Conservation (phyloP, 2,329 filamentous ascomycete species). For the Colletotrichum sp. region DNA sequence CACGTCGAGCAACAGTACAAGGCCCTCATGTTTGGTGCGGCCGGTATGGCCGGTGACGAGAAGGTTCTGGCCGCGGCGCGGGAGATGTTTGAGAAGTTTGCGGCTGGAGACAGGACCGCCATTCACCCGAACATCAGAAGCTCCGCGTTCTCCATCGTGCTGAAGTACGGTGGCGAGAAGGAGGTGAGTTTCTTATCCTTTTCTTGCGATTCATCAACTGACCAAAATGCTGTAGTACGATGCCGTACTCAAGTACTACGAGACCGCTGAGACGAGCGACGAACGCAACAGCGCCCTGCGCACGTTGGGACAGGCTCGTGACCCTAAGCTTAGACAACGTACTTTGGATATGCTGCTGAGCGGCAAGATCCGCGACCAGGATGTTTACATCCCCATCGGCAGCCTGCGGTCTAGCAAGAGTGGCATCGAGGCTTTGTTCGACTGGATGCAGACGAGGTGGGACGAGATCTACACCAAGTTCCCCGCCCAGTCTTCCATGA, state of each 20-base stretch:
- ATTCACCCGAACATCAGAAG: slow-evolving; percentile 91
- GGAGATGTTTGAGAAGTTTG: slow-evolving; percentile 89
- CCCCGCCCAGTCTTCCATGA: slow-evolving; percentile 85
- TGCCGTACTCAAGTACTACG: slow-evolving; percentile 70
- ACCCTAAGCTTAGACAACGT: slow-evolving; percentile 80
- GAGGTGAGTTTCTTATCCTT: slow-evolving; percentile 58
- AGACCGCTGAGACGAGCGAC: slow-evolving; percentile 49
- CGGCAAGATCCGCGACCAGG: slow-evolving; percentile 89
- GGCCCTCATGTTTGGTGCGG: slow-evolving; percentile 83
- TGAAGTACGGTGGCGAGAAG: slow-evolving; percentile 84
- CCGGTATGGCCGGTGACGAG: slow-evolving; percentile 82
- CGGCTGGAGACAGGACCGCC: slow-evolving; percentile 77
- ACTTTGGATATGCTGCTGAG: slow-evolving; percentile 78
- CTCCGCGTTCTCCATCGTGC: slow-evolving; percentile 83
- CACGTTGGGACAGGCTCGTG: slow-evolving; percentile 77
- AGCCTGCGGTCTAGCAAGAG: slow-evolving; percentile 78
- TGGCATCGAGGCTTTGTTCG: slow-evolving; percentile 81
- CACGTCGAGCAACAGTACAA: slow-evolving; percentile 97
- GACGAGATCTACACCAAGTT: slow-evolving; percentile 80
- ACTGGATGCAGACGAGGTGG: slow-evolving; percentile 89
- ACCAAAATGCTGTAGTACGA: slow-evolving; percentile 64
- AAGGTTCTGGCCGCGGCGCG: slow-evolving; percentile 79
- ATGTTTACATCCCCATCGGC: slow-evolving; percentile 87
- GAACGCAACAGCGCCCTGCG: slow-evolving; percentile 93
- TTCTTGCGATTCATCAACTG: background rate